These are phyloP conservation scores for Arachis stenosperma DNA, from an alignment of 306 rosid genomes.

Conservation along the genomic window DNA sequence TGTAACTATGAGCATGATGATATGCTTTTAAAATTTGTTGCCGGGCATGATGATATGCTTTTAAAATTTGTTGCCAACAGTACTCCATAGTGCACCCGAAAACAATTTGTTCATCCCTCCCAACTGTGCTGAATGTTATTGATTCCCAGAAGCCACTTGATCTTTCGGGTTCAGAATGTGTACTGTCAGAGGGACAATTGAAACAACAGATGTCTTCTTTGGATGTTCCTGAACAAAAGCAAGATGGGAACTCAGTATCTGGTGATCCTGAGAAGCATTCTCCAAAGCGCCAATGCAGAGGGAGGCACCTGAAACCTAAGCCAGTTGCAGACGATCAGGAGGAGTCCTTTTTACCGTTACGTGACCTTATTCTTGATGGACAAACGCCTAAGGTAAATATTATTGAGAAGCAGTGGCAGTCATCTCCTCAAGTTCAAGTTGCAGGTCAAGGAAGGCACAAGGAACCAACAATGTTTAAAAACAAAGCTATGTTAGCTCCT, in stretches of 20 bases:
- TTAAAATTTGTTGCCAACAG: constrained; percentile 4
- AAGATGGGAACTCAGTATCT: neutral
- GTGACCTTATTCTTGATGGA: neutral
- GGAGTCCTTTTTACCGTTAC: constrained; percentile 22
- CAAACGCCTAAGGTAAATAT: neutral
- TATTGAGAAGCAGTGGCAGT: neutral
- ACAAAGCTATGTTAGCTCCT: constrained; percentile 5
- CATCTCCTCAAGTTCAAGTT: neutral
- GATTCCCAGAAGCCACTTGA: constrained; percentile 20
- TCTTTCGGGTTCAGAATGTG: constrained; percentile 15
- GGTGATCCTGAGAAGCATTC: neutral
- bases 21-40: neutral
- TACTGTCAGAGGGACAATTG: constrained; percentile 19
- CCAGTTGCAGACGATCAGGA: constrained; percentile 3
- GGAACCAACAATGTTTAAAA: neutral
- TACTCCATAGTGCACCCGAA: constrained; percentile 7
- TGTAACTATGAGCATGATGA: neutral
- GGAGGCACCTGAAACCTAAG: constrained; percentile 6
- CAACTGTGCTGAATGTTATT: neutral
- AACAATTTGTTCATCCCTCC: constrained; percentile 17
- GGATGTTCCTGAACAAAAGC: constrained; percentile 19
- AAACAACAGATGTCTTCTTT: constrained; percentile 9
- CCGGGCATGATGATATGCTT: neutral
- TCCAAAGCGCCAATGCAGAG: neutral
- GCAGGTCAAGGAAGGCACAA: neutral